These are phyloP conservation scores for Actinomortierella wolfii DNA, from an alignment of 371 early-diverging fungal genomes.

Conservation along the genomic window DNA sequence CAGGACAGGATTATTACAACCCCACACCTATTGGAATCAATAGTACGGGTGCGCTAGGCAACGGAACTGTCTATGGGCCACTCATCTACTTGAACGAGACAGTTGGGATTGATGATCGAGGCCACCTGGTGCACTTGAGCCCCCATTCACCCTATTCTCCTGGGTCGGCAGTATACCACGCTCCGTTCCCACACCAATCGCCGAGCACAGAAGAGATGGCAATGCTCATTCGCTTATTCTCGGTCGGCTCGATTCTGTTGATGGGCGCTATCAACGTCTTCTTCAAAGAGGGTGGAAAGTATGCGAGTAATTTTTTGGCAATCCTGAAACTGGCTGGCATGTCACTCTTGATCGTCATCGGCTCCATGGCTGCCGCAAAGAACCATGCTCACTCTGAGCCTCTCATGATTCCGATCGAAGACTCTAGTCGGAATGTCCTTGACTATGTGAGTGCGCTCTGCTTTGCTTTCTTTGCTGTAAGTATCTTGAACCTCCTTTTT, in stretches of 20 bases:
- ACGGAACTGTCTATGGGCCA: no score
- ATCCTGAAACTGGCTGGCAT: slow-evolving; percentile 40
- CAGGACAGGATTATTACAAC: no score
- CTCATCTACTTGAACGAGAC: no score
- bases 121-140: no score
- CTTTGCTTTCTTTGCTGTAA: slow-evolving; percentile 47
- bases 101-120: no score
- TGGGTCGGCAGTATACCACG: background rate
- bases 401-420: slow-evolving; percentile 27
- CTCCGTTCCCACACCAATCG: slow-evolving; percentile 1
- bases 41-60: no score
- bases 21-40: no score
- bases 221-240: slow-evolving; percentile 23
- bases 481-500: background rate
- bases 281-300: slow-evolving; percentile 40
- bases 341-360: slow-evolving; percentile 41
- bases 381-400: slow-evolving; percentile 37
- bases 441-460: slow-evolving; percentile 45
- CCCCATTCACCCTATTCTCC: background rate
- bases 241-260: slow-evolving; percentile 25
- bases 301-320: slow-evolving; percentile 36
- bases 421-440: slow-evolving; percentile 30
- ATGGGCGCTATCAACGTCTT: slow-evolving; percentile 41
- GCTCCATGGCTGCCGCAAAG: slow-evolving; percentile 34
- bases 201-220: slow-evolving; percentile 16